phyloP scores from a whole-genome alignment of 805 yeast genomes.

The Pichia californica region DNA sequence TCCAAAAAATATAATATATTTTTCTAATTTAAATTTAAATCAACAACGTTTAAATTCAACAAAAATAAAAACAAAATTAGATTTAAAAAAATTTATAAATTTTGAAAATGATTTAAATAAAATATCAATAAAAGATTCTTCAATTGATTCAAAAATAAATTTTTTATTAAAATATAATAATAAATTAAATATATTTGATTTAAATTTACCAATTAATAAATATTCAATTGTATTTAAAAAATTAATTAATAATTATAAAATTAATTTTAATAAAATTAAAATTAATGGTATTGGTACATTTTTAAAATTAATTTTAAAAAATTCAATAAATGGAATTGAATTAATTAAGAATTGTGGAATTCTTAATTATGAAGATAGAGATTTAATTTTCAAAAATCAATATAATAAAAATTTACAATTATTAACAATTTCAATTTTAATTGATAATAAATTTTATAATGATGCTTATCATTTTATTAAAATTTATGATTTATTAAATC shows the following conservation, averaged over 20 bases:
- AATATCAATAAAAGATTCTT: background rate
- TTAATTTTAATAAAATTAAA: background rate
- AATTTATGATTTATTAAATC: background rate
- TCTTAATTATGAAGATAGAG: background rate
- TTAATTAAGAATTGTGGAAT: conserved; percentile 11
- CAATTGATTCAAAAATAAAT: background rate
- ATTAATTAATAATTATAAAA: background rate
- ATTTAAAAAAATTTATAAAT: background rate
- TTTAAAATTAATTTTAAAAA: conserved; percentile 1
- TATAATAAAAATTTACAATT: conserved; percentile 17
- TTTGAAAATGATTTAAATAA: background rate
- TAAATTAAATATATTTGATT: conserved; percentile 2
- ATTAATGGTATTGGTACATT: conserved; percentile 6
- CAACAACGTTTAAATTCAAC: too few relatives aligned
- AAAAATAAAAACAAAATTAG: background rate
- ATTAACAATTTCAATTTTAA: conserved; percentile 15
- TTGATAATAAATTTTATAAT: conserved; percentile 9
- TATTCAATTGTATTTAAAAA: background rate
- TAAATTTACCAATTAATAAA: background rate
- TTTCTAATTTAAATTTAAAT: too few relatives aligned
- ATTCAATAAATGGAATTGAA: background rate
- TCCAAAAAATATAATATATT: too few relatives aligned
- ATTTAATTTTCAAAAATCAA: conserved; percentile 7
- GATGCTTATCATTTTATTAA: conserved; percentile 16
- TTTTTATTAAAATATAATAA: background rate